Evolutionary conservation across 805 yeast genomes (phyloP).

Genomic region (Isabelozyma pseudorhagii): DNA sequence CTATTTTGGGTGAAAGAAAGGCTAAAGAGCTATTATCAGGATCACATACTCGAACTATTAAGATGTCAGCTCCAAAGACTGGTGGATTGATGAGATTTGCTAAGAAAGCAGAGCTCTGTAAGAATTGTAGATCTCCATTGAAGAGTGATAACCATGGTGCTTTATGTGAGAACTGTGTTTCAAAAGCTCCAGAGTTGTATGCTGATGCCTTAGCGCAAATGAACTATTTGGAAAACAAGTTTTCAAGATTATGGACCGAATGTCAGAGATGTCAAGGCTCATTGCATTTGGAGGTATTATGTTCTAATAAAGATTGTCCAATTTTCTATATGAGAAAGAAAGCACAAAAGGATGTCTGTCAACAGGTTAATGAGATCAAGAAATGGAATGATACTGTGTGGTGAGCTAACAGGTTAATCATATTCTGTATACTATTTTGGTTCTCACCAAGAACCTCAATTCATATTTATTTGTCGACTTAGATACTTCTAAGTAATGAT

Average conservation of each 20-base stretch:
- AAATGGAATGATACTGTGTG: slow-evolving; percentile 65
- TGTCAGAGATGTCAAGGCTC: slow-evolving; percentile 98
- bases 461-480: no score
- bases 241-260: slow-evolving; percentile 92
- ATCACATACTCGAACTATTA: slow-evolving; percentile 76
- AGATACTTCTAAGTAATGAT: no score
- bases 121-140: slow-evolving; percentile 82
- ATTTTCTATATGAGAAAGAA: slow-evolving; percentile 95
- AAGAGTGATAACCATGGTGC: slow-evolving; percentile 60
- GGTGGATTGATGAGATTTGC: slow-evolving; percentile 94
- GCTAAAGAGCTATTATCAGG: slow-evolving; percentile 82
- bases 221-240: slow-evolving; percentile 76
- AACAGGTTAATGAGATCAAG: slow-evolving; percentile 54
- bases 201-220: slow-evolving; percentile 77
- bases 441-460: neutral
- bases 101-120: slow-evolving; percentile 82
- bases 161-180: slow-evolving; percentile 77
- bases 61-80: slow-evolving; percentile 67
- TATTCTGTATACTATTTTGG: neutral
- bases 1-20: slow-evolving; percentile 82
- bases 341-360: slow-evolving; percentile 68
- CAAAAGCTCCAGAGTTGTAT: slow-evolving; percentile 75
- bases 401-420: slow-evolving; percentile 20
- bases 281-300: slow-evolving; percentile 90
- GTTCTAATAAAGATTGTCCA: slow-evolving; percentile 95